Conservation (phyloP, 495 filamentous ascomycete genomes). For the Xylaria venustula region DNA sequence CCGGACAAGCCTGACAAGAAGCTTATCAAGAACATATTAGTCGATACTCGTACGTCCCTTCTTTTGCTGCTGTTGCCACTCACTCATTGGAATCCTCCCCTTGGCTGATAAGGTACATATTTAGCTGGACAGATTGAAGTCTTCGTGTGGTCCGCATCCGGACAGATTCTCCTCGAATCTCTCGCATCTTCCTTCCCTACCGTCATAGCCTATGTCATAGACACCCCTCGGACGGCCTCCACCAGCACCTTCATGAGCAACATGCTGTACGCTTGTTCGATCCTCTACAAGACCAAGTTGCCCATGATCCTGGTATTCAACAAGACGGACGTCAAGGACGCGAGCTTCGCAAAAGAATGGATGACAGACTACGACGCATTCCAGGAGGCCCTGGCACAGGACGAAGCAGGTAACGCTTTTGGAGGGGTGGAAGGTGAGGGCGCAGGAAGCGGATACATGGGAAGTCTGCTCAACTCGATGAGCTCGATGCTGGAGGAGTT, state of each 20-base stretch:
- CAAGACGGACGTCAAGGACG: slow-evolving; percentile 93
- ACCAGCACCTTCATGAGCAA: slow-evolving; percentile 99
- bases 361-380: slow-evolving; percentile 99
- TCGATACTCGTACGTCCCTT: slow-evolving; percentile 70
- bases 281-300: slow-evolving; percentile 96
- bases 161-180: slow-evolving; percentile 88
- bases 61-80: too few species aligned
- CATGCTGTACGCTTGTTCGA: slow-evolving; percentile 98
- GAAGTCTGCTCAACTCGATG: slow-evolving; percentile 95
- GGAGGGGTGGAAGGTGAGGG: slow-evolving; percentile 69
- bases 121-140: slow-evolving; percentile 90
- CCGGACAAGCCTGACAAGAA: slow-evolving; percentile 58
- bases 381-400: slow-evolving; percentile 75
- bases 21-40: slow-evolving; percentile 77
- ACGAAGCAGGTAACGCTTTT: slow-evolving; percentile 76
- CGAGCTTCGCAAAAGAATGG: slow-evolving; percentile 94
- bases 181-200: slow-evolving; percentile 92
- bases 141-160: slow-evolving; percentile 95
- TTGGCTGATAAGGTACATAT: background rate
- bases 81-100: too few species aligned
- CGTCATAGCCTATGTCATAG: slow-evolving; percentile 94
- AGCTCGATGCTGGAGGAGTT: slow-evolving; percentile 97
- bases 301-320: slow-evolving; percentile 99
- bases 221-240: slow-evolving; percentile 87
- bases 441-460: slow-evolving; percentile 89